Evolutionary conservation across 371 early-diverging fungal genomes (phyloP).

Genomic region (Lichtheimia ramosa): DNA sequence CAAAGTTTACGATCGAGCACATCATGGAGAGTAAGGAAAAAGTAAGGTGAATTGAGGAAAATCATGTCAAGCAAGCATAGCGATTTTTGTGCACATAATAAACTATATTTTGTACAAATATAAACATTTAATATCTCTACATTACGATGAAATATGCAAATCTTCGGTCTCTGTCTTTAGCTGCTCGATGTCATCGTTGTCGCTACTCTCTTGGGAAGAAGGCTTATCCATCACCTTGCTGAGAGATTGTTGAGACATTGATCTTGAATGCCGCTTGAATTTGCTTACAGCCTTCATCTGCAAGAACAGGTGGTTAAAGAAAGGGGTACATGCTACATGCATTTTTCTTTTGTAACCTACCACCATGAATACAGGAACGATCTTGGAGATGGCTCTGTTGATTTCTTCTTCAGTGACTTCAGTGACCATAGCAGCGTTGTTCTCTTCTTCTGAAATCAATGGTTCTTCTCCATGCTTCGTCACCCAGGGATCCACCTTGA

Average conservation of each 20-base stretch:
- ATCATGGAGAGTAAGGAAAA: too few species aligned
- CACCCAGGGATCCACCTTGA: constrained; percentile 83
- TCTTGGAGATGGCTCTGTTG: constrained; percentile 71
- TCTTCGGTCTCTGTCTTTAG: constrained; percentile 1
- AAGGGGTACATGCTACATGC: not conserved
- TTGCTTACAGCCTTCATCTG: constrained; percentile 54
- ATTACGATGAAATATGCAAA: constrained; percentile 4
- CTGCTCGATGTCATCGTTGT: constrained; percentile 8
- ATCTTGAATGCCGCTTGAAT: constrained; percentile 53
- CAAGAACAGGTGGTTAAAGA: not conserved
- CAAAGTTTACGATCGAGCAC: too few species aligned
- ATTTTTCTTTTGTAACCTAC: constrained; percentile 30
- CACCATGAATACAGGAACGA: constrained; percentile 54
- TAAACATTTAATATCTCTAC: too few species aligned
- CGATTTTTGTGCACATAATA: too few species aligned
- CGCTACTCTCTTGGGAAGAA: not conserved
- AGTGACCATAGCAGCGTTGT: constrained; percentile 66
- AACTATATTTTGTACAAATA: too few species aligned
- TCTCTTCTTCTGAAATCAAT: constrained; percentile 74
- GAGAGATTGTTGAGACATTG: constrained; percentile 45
- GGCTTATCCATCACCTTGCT: constrained; percentile 34
- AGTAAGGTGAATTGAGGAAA: too few species aligned
- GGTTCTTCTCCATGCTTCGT: constrained; percentile 69
- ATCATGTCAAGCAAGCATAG: too few species aligned
- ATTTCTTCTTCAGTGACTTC: constrained; percentile 88